Evolutionary conservation across 202 grass and related monocot genomes (phyloP).

Genomic region (Hordeum pubiflorum): DNA sequence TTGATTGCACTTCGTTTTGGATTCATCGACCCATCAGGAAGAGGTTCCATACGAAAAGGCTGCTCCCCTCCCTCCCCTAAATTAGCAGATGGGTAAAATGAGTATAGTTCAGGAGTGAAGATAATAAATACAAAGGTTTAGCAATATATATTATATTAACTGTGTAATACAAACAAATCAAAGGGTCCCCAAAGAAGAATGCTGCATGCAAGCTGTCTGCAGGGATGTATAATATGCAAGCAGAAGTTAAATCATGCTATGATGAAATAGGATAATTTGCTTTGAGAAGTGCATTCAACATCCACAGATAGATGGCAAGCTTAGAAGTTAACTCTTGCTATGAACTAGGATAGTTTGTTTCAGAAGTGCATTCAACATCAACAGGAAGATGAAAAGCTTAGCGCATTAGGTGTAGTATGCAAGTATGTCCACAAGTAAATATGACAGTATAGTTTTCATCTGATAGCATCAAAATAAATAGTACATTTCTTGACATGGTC

Average conservation of each 20-base stretch:
- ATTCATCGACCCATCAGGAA: constrained; percentile 84
- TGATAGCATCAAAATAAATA: background rate
- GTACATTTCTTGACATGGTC: background rate
- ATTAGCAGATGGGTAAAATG: constrained; percentile 14
- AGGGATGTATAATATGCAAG: background rate
- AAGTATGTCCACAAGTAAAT: constrained; percentile 1
- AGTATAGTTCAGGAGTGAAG: background rate
- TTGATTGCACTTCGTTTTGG: constrained; percentile 96
- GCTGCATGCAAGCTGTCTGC: background rate
- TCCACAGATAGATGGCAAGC: background rate
- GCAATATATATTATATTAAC: background rate
- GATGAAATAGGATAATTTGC: background rate
- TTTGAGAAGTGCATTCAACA: background rate
- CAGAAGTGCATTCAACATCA: background rate
- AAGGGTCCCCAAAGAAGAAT: background rate
- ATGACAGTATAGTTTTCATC: background rate
- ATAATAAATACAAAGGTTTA: constrained; percentile 1
- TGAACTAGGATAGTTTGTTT: background rate
- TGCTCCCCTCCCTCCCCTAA: constrained; percentile 97
- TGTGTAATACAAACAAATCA: background rate
- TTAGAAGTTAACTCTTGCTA: constrained; percentile 6
- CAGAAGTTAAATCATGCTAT: background rate
- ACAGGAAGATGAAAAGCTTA: background rate
- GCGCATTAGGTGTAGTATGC: background rate
- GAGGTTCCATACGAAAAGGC: constrained; percentile 83